Evolutionary conservation across 176 grass and related monocot genomes (phyloP), one percentile per base, ranked within the genome.

Genomic region (Aegilops bicornis): DNA sequence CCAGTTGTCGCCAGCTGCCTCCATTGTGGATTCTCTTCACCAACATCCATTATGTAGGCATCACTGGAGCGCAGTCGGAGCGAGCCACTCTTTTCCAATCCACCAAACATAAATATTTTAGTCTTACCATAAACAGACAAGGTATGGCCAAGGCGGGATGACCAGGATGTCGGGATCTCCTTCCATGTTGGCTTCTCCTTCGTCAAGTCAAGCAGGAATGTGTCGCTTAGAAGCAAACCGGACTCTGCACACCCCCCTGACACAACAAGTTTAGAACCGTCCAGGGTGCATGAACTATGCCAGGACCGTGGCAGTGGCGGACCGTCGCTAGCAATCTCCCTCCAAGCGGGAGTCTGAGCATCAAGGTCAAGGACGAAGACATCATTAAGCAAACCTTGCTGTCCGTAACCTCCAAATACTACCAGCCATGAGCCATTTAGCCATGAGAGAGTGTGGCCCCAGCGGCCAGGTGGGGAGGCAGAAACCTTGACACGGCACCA

Each of bases 271-370:
- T 96, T 99, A 5, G 97, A 94, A 27, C 97, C 97, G 30, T 96
- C 97, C 11, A 99, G 47, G 4, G 94, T 99, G 87, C 97, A 99
- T 17, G 93, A 94, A 83, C 92, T 99, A 85, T 99, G 97, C 97
- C 97, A 99, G n/a, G 97, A 99, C 54, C 97, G 87, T 19, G 97
- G 97, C 63, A 94, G 42, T 14, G 97, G 97, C 8, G 90, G 87
- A 0, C 86, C 70, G 43, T 84, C 82, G 0, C 90, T 91, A 75
- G 87, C 80, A 71, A 94, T 83, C 81, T 96, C 97, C 80, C 93
- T 93, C 97, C 97, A 99, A 6, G 87, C 86, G 12, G 97, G 97
- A 76, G 94, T 90, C 82, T 99, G 88, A 7, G 97, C 97, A 60
- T 99, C 97, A 17, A 99, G 89, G 70, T 99, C 90, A 69, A 99